Evolutionary conservation across 371 early-diverging fungal species (phyloP), one percentile per base, ranked within the genome.

Genomic region (Batrachochytrium dendrobatidis): DNA sequence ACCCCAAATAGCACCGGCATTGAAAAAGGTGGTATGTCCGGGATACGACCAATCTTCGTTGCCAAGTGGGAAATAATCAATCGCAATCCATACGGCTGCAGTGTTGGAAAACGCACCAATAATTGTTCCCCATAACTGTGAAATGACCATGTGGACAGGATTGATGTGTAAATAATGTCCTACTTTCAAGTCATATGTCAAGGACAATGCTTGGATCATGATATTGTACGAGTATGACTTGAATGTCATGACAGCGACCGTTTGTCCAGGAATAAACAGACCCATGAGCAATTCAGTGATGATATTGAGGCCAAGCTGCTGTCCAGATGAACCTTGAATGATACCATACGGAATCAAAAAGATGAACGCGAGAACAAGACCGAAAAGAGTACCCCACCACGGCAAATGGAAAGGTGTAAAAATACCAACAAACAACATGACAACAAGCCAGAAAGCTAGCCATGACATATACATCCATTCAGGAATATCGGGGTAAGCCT

Each of bases 191-290:
- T 69, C 75, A 56, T 61, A 50, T 6, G 67, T 48, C 30, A 77
- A 64, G 28, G 46, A 34, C 12, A 72, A 51, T 22, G 58, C 75
- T 50, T 75, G 68, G 28, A 53, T 55, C 52, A 66, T 69, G 62
- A 80, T 71, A 51, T 84, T 84, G 51, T 83, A 80, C 53, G 82
- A 83, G 28, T 79, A 81, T 12, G 83, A 79, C 73, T 85, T 84
- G 74, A 84, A 87, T 17, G 79, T 74, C 35, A 85, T 85, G 49
- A 80, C 80, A 33, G 79, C 80, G 59, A 86, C 77, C 7, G 82
- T 77, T 32, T 80, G 68, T 8, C 85, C 85, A 12, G 86, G 88
- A 5, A 76, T 61, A 20, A 83, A 76, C 30, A 74, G 74, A 61
- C 88, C 85, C 25, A 84, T 83, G 31, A 85, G 64, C 44, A 84